These are phyloP conservation scores for Kokia cookei DNA, from an alignment of 441 rosid genomes.

Conservation along the genomic window DNA sequence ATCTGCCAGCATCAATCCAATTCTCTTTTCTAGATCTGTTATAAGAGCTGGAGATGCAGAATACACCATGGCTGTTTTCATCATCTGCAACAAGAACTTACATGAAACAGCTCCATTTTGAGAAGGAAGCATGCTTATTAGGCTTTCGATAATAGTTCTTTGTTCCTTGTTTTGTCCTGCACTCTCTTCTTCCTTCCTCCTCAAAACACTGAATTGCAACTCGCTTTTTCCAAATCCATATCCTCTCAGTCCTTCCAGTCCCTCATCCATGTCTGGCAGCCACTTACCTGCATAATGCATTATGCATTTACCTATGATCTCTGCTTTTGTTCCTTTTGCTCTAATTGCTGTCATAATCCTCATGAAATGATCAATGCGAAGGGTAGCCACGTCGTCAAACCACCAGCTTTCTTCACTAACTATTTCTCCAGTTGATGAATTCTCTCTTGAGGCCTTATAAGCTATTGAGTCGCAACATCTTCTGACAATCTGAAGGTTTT, in stretches of 20 bases:
- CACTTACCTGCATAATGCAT: conserved; percentile 53
- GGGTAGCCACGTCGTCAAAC: conserved; percentile 51
- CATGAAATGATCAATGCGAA: conserved; percentile 57
- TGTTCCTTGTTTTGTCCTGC: conserved; percentile 39
- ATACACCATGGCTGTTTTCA: conserved; percentile 58
- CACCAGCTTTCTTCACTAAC: conserved; percentile 37
- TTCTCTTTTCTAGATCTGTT: conserved; percentile 72
- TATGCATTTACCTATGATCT: conserved; percentile 49
- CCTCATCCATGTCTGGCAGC: conserved; percentile 45
- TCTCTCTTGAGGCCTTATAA: conserved; percentile 57
- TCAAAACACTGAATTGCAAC: conserved; percentile 46
- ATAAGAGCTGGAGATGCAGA: conserved; percentile 68
- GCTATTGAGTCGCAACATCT: conserved; percentile 80
- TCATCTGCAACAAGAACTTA: conserved; percentile 57
- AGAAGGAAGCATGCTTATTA: conserved; percentile 62
- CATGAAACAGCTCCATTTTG: conserved; percentile 59
- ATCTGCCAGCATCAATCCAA: conserved; percentile 52
- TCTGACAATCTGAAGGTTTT: conserved; percentile 72
- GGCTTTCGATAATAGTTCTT: conserved; percentile 56
- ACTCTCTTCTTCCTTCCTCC: conserved; percentile 33
- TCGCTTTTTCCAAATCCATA: conserved; percentile 53
- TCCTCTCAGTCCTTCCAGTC: conserved; percentile 60
- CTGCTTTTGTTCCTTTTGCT: conserved; percentile 51
- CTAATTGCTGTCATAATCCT: conserved; percentile 56
- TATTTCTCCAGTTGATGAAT: conserved; percentile 20